These are phyloP conservation scores for Malbranchea cinnamomea DNA, from an alignment of 2,329 filamentous ascomycete species.

Conservation along the genomic window DNA sequence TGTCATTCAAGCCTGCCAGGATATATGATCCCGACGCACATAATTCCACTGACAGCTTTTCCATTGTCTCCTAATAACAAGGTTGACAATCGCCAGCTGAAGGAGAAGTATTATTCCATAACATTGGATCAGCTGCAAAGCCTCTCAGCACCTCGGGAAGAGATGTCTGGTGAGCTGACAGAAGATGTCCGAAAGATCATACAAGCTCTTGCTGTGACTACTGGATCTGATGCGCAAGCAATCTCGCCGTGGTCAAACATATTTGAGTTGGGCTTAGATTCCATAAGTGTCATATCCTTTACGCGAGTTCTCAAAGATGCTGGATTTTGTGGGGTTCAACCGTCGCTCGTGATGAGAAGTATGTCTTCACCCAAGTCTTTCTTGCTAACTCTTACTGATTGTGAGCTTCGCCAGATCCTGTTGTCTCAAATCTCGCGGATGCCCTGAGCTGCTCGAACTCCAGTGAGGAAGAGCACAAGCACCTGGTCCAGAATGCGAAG, in stretches of 20 bases:
- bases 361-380: conserved; percentile 35
- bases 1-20: conserved; percentile 56
- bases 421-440: conserved; percentile 25
- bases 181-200: conserved; percentile 35
- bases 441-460: conserved; percentile 10
- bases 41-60: conserved; percentile 54
- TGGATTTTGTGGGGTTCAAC: conserved; percentile 46
- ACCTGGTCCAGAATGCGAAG: conserved; percentile 33
- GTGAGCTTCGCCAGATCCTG: conserved; percentile 21
- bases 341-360: conserved; percentile 53
- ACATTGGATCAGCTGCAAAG: conserved; percentile 46
- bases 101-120: conserved; percentile 48
- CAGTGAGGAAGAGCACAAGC: conserved; percentile 7
- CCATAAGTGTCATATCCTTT: conserved; percentile 65
- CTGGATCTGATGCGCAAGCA: conserved; percentile 28
- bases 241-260: conserved; percentile 49
- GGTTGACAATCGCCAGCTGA: conserved; percentile 58
- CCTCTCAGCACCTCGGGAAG: conserved; percentile 26
- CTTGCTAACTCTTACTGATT: conserved; percentile 6
- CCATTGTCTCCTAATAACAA: conserved; percentile 86
- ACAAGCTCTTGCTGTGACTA: conserved; percentile 39
- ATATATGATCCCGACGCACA: conserved; percentile 86
- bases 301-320: conserved; percentile 46
- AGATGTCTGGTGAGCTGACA: conserved; percentile 17
- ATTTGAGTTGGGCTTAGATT: conserved; percentile 79